Conservation (phyloP, 179 eudicot genomes). For the Nepenthes alata region DNA sequence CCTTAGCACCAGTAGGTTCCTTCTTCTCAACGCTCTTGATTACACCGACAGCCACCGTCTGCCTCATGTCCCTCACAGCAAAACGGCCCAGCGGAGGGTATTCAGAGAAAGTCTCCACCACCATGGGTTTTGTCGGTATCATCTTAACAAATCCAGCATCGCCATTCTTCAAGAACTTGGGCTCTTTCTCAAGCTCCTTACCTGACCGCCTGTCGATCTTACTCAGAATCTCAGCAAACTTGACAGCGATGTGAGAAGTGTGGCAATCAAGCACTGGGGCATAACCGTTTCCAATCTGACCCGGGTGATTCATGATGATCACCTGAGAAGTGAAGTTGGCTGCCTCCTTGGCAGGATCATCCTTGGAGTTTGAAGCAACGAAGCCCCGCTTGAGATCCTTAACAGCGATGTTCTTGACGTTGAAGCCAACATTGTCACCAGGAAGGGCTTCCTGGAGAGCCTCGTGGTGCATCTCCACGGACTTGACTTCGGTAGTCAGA, state of each 20-base stretch:
- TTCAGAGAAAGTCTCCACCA: slow-evolving; percentile 12
- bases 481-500: slow-evolving; percentile 13
- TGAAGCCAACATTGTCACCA: slow-evolving; percentile 13
- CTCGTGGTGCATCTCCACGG: slow-evolving; percentile 14
- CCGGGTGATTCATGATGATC: slow-evolving; percentile 13
- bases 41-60: slow-evolving; percentile 12
- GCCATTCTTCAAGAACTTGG: slow-evolving; percentile 10
- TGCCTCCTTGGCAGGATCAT: slow-evolving; percentile 11
- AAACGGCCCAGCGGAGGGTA: slow-evolving; percentile 12
- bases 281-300: slow-evolving; percentile 12
- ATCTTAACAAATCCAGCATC: slow-evolving; percentile 13
- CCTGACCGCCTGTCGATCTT: slow-evolving; percentile 13
- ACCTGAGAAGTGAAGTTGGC: slow-evolving; percentile 12
- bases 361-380: slow-evolving; percentile 11
- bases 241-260: slow-evolving; percentile 14
- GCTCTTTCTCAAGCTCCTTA: slow-evolving; percentile 14
- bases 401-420: slow-evolving; percentile 9
- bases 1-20: slow-evolving; percentile 12
- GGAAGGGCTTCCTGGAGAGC: slow-evolving; percentile 8
- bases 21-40: slow-evolving; percentile 12
- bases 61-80: slow-evolving; percentile 19
- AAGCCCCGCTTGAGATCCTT: slow-evolving; percentile 16
- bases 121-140: slow-evolving; percentile 12
- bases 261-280: slow-evolving; percentile 14
- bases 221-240: slow-evolving; percentile 9